Percentiles rank a stretch among this genome's conserved stretches.
Evolutionary conservation across 768 basidiomycete species (phyloP).

Genomic region (Tricholoma furcatifolium): DNA sequence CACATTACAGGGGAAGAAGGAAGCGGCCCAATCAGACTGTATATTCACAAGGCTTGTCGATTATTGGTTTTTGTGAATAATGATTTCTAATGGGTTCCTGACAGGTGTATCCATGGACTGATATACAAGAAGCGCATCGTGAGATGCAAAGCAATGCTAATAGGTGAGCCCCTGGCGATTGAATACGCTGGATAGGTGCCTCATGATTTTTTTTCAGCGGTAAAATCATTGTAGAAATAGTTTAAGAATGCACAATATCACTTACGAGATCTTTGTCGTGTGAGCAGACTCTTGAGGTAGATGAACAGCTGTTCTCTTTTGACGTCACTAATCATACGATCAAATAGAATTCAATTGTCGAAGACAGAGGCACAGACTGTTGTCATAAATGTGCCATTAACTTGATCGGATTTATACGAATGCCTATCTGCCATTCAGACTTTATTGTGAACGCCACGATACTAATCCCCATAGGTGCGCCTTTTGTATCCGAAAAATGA

Average conservation of each 20-base stretch:
- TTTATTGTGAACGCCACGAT: conserved; percentile 4
- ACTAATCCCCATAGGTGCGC: not conserved
- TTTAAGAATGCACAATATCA: conserved; percentile 17
- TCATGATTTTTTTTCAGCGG: conserved; percentile 31
- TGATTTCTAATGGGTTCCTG: conserved; percentile 1
- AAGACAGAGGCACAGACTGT: no score
- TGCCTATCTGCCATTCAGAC: not conserved
- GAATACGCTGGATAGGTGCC: not conserved
- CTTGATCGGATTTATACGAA: not conserved
- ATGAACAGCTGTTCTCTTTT: no score
- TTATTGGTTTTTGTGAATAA: not conserved
- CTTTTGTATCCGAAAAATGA: not conserved
- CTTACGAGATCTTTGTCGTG: not conserved
- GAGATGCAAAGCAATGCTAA: conserved; percentile 79
- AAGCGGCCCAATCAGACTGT: conserved; percentile 62
- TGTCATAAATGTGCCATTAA: not conserved
- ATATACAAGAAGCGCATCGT: conserved; percentile 76
- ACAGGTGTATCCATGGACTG: conserved; percentile 77
- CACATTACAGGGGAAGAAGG: conserved; percentile 60
- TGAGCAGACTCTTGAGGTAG: no score
- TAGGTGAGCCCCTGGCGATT: conserved; percentile 27
- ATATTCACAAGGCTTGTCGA: conserved; percentile 68
- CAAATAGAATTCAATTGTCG: no score
- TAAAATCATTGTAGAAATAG: conserved; percentile 45
- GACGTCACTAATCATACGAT: no score